These are phyloP conservation scores for Boechera retrofracta DNA, from an alignment of 345 rosid genomes.

Conservation along the genomic window DNA sequence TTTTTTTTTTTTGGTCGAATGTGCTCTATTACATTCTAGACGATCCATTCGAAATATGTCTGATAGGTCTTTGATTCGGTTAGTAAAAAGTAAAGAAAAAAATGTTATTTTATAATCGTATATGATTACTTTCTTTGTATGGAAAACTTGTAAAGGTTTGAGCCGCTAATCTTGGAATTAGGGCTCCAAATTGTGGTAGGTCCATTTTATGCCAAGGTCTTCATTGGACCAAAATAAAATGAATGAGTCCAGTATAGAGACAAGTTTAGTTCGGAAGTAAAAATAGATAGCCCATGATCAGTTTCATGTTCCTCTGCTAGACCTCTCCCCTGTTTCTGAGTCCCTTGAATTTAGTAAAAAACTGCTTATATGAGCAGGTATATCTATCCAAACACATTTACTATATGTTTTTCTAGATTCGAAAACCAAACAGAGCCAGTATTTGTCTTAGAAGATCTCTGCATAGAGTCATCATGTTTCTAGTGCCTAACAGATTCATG, in stretches of 20 bases:
- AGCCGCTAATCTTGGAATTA: neutral
- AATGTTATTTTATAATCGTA: too few species aligned
- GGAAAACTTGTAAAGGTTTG: neutral
- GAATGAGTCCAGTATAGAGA: too few species aligned
- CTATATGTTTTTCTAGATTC: constrained; percentile 14
- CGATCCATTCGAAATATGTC: too few species aligned
- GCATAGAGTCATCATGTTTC: constrained; percentile 33
- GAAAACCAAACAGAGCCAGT: constrained; percentile 12
- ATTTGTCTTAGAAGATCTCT: constrained; percentile 28
- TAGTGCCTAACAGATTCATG: constrained; percentile 38
- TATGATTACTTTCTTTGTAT: neutral
- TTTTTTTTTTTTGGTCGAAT: too few species aligned
- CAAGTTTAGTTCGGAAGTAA: too few species aligned
- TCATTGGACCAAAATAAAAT: neutral
- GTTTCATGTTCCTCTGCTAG: neutral
- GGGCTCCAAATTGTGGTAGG: neutral
- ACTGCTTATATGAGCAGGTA: neutral
- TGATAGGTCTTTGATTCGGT: too few species aligned
- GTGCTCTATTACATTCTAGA: too few species aligned
- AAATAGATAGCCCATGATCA: neutral
- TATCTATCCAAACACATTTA: neutral
- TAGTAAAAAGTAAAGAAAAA: too few species aligned
- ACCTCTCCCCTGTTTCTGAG: neutral
- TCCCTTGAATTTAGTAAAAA: neutral
- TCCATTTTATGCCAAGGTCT: neutral